These are phyloP conservation scores for Cytospora mali DNA, from an alignment of 2,329 filamentous ascomycete species.

Conservation along the genomic window DNA sequence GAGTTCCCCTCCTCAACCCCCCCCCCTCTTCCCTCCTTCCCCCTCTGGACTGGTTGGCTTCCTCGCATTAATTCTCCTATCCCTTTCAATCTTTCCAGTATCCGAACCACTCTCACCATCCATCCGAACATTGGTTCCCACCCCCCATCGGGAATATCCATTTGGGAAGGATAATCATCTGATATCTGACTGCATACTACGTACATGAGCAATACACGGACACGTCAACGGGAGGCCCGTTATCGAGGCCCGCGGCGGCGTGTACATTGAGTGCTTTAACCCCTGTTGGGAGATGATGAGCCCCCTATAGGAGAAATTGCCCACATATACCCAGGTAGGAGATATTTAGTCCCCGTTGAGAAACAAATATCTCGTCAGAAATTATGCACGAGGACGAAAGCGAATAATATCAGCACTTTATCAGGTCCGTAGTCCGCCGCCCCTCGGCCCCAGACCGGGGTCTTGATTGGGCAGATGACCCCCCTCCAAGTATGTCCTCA, in stretches of 20 bases:
- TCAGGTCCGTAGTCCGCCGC: constrained; percentile 3
- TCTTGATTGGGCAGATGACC: constrained; percentile 4
- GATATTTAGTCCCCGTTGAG: constrained; percentile 13
- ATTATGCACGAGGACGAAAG: constrained; percentile 13
- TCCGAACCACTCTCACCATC: background rate
- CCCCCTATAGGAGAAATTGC: background rate
- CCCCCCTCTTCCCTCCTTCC: too few relatives aligned
- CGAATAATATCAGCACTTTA: constrained; percentile 7
- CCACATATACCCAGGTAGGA: background rate
- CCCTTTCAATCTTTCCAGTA: background rate
- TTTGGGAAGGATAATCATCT: constrained; percentile 17
- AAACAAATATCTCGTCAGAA: constrained; percentile 15
- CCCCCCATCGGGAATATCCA: constrained; percentile 25
- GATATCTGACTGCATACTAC: constrained; percentile 29
- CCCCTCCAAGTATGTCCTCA: constrained; percentile 14
- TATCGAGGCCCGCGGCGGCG: constrained; percentile 25
- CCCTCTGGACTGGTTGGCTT: too few relatives aligned
- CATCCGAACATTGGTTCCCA: constrained; percentile 7
- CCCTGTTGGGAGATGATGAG: constrained; percentile 4
- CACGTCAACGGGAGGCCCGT: constrained; percentile 29
- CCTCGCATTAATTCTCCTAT: background rate
- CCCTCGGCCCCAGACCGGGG: background rate
- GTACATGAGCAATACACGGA: constrained; percentile 25
- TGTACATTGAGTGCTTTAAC: constrained; percentile 17
- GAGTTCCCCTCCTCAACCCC: background rate